Conservation (phyloP, 2,329 filamentous ascomycete genomes). For the Juglanconis sp. region DNA sequence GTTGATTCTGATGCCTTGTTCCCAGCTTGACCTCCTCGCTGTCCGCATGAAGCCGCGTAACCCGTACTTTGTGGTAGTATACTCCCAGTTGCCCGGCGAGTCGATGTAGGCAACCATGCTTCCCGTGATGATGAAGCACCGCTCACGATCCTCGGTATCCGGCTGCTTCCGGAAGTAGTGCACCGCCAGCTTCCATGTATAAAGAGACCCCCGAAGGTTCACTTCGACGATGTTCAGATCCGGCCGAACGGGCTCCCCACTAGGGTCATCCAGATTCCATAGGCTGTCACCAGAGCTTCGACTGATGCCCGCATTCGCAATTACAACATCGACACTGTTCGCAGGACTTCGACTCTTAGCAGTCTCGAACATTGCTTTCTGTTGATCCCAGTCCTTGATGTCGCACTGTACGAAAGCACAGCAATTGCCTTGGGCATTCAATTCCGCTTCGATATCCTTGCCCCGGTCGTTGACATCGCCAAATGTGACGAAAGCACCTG, state of each 20-base stretch:
- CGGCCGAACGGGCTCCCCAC: conserved; percentile 32
- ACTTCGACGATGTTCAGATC: conserved; percentile 39
- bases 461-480: conserved; percentile 36
- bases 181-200: conserved; percentile 44
- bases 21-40: conserved; percentile 33
- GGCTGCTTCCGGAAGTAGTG: conserved; percentile 44
- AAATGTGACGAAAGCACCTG: conserved; percentile 40
- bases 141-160: conserved; percentile 34
- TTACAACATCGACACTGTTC: conserved; percentile 41
- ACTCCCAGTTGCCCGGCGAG: conserved; percentile 32
- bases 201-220: conserved; percentile 39
- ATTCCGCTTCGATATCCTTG: conserved; percentile 28
- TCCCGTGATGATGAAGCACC: conserved; percentile 47
- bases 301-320: conserved; percentile 45
- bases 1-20: conserved; percentile 44
- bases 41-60: conserved; percentile 41
- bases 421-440: conserved; percentile 23
- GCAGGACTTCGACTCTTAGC: conserved; percentile 34
- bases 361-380: conserved; percentile 38
- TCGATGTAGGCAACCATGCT: conserved; percentile 45
- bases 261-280: conserved; percentile 27
- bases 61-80: conserved; percentile 42
- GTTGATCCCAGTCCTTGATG: conserved; percentile 40
- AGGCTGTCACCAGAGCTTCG: conserved; percentile 34
- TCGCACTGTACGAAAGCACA: conserved; percentile 39